Evolutionary conservation across 2,329 filamentous ascomycete species (phyloP).

Genomic region (Penicillium sp.): DNA sequence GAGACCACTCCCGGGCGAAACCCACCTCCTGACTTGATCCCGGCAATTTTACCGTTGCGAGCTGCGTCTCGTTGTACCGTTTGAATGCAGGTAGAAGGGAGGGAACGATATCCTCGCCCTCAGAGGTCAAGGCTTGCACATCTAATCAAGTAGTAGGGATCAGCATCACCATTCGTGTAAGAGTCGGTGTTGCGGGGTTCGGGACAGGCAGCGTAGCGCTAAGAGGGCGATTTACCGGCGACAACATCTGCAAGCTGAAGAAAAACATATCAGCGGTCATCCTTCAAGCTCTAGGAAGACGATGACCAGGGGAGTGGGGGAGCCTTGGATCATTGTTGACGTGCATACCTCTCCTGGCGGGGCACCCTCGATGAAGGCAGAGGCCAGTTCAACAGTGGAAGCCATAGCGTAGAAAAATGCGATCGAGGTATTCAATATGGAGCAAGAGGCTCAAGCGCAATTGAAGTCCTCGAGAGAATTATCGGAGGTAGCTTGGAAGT

Average conservation of each 20-base stretch:
- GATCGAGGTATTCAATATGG: background rate
- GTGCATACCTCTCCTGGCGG: slow-evolving; percentile 85
- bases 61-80: slow-evolving; percentile 95
- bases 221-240: slow-evolving; percentile 60
- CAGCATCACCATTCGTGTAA: slow-evolving; percentile 20
- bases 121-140: slow-evolving; percentile 80
- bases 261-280: slow-evolving; percentile 30
- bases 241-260: slow-evolving; percentile 80
- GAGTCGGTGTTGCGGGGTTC: slow-evolving; percentile 6
- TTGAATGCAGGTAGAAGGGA: slow-evolving; percentile 81
- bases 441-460: background rate
- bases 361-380: slow-evolving; percentile 88
- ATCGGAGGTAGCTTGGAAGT: background rate
- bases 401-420: slow-evolving; percentile 34
- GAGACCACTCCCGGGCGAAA: background rate
- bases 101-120: slow-evolving; percentile 65
- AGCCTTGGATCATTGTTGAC: slow-evolving; percentile 6
- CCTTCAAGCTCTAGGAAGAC: slow-evolving; percentile 14
- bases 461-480: background rate
- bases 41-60: slow-evolving; percentile 83
- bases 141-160: slow-evolving; percentile 55
- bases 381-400: slow-evolving; percentile 61
- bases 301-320: slow-evolving; percentile 5
- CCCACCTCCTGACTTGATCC: slow-evolving; percentile 75
- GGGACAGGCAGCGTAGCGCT: slow-evolving; percentile 8